These are phyloP conservation scores for Saprolegnia diclina DNA, from an alignment of 352 stramenopile species.

Conservation along the genomic window DNA sequence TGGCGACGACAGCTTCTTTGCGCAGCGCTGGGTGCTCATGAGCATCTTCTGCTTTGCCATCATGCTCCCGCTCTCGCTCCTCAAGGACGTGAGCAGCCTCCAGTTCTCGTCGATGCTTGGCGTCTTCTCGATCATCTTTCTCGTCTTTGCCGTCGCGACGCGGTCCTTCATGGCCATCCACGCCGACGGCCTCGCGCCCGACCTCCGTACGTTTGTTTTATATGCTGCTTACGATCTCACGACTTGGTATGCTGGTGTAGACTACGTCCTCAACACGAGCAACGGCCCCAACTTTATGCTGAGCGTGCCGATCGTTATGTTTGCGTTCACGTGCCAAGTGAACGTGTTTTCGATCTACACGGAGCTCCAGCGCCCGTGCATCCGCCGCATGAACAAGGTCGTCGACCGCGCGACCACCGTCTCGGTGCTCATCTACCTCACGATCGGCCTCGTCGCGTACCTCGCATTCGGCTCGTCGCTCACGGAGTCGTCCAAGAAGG, in stretches of 20 bases:
- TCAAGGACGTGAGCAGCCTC: slow-evolving; percentile 79
- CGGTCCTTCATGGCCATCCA: slow-evolving; percentile 68
- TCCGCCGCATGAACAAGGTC: slow-evolving; percentile 85
- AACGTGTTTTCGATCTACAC: slow-evolving; percentile 88
- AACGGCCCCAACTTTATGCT: slow-evolving; percentile 76
- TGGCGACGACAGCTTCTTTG: slow-evolving; percentile 46
- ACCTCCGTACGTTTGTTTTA: slow-evolving; percentile 34
- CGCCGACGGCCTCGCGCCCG: slow-evolving; percentile 47
- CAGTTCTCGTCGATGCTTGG: slow-evolving; percentile 82
- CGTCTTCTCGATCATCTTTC: slow-evolving; percentile 79
- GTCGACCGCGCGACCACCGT: slow-evolving; percentile 71
- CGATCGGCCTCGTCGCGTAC: slow-evolving; percentile 73
- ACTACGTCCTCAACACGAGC: slow-evolving; percentile 65
- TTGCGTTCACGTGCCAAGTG: slow-evolving; percentile 84
- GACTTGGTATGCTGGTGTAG: no score
- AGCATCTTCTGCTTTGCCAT: slow-evolving; percentile 62
- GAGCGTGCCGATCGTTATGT: slow-evolving; percentile 84
- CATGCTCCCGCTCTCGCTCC: slow-evolving; percentile 77
- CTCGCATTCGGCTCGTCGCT: slow-evolving; percentile 65
- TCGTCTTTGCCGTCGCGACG: slow-evolving; percentile 71
- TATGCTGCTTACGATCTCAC: background rate
- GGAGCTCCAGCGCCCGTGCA: slow-evolving; percentile 78
- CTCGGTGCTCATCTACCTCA: slow-evolving; percentile 69
- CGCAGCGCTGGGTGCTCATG: slow-evolving; percentile 76
- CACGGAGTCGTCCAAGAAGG: slow-evolving; percentile 62